Conservation (phyloP, 257 asterid species). For the Scutellaria minor region DNA sequence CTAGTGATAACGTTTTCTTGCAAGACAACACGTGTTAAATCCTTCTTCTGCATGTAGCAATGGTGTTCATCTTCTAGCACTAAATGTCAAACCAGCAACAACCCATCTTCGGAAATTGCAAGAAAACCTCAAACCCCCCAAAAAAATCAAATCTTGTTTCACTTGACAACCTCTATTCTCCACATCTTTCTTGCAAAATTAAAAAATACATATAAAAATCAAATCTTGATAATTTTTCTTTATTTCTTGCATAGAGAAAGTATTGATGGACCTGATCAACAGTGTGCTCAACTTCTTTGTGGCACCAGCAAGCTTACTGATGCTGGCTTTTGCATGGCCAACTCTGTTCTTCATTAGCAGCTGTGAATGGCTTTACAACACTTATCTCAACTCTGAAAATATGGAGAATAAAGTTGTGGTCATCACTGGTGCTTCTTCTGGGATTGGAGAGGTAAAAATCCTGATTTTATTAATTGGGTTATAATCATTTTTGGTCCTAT, state of each 20-base stretch:
- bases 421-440: slow-evolving; percentile 96
- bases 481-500: too few relatives aligned
- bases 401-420: slow-evolving; percentile 77
- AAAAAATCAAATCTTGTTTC: neutral
- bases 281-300: slow-evolving; percentile 61
- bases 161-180: neutral
- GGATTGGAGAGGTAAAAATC: slow-evolving; percentile 80
- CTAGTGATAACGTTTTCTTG: slow-evolving; percentile 34
- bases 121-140: neutral
- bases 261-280: slow-evolving; percentile 59
- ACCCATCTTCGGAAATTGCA: neutral
- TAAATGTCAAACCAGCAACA: slow-evolving; percentile 36
- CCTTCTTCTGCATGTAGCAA: slow-evolving; percentile 56
- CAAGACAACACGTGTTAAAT: slow-evolving; percentile 58
- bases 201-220: too few relatives aligned
- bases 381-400: slow-evolving; percentile 44
- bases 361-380: slow-evolving; percentile 69
- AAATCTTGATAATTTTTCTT: too few relatives aligned
- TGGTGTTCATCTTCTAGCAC: slow-evolving; percentile 50
- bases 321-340: slow-evolving; percentile 94
- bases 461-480: too few relatives aligned
- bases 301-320: slow-evolving; percentile 85
- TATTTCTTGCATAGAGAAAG: neutral
- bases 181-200: neutral
- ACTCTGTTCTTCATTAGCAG: slow-evolving; percentile 68